Base-by-base conservation (phyloP, 192 early-diverging fungal species). In the Funneliformis geosporum region DNA sequence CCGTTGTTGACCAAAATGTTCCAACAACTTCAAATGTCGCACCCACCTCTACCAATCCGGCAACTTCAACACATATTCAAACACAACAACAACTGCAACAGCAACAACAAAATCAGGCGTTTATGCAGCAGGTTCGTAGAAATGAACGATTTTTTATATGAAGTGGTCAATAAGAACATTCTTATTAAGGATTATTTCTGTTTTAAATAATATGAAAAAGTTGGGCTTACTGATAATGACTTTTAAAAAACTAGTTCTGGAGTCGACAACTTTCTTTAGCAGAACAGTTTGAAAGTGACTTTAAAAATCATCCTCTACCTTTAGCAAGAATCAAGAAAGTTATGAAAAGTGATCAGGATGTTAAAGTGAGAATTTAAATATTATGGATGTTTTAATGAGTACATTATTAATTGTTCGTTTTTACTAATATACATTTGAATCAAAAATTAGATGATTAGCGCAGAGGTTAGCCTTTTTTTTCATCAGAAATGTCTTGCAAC, bases 341-440 rank as follows among this genome's bases (percentile, higher is more conserved):
- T 61, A 99, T 99, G 97, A 99, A 99, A 87, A 92, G 93, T 12
- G 97, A 99, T 83, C 95, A 95, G 75, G 95, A 99, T 80, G 96
- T 96, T 44, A 97, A 97, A 89, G 93, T 93, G 85, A 80, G 50
- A 7, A 5, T 44, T 38, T 14, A 62, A 33, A 2, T 11, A 73
- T 59, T 44, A 27, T 27, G 14, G 8, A 28, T 12, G 7, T 14
- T 55, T 73, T 73, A 47, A 27, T n/a, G 46, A 12, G 12, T 59
- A 55, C 5, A 55, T 21, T 40, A 33, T 4, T 43, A 16, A n/a
- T 25, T 16, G n/a, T 28, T 43, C 14, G 14, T n/a, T 40, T 28
- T 25, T 10, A 43, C 25, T 39, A 43, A 70, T 70, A 14, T 21
- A 21, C 16, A 43, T 70, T 42, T 39, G 14, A 33, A 16, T 10